Conservation (phyloP, 1,284 basidiomycete genomes). For the Cryptococcus sp. region DNA sequence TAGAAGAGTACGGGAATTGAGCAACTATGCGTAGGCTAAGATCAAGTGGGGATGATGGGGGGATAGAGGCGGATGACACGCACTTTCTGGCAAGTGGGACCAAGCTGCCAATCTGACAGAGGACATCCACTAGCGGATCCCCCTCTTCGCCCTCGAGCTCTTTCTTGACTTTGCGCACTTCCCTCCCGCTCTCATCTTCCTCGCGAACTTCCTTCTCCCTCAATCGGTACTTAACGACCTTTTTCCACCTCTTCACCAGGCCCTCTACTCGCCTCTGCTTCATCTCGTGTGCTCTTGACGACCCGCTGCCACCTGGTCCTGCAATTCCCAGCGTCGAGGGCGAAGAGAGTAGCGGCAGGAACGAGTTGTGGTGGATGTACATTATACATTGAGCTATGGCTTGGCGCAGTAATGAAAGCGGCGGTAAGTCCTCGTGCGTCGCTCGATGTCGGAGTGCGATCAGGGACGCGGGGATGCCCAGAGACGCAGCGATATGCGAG, state of each 20-base stretch:
- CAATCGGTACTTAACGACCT: conserved; percentile 44
- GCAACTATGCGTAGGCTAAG: not conserved
- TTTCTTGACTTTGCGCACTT: conserved; percentile 40
- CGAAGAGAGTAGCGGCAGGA: conserved; percentile 65
- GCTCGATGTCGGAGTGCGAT: conserved; percentile 94
- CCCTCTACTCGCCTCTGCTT: conserved; percentile 59
- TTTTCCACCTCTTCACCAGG: conserved; percentile 46
- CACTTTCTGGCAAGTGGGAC: conserved; percentile 80
- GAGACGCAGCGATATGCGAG: conserved; percentile 78
- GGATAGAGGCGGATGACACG: conserved; percentile 27
- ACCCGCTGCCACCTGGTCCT: not conserved
- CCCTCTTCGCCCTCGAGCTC: conserved; percentile 60
- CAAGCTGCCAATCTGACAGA: conserved; percentile 66
- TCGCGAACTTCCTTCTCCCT: conserved; percentile 71
- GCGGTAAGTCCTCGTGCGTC: conserved; percentile 93
- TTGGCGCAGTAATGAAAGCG: conserved; percentile 73
- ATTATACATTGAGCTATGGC: conserved; percentile 68
- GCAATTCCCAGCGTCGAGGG: conserved; percentile 56
- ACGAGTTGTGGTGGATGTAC: conserved; percentile 69
- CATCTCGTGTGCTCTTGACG: conserved; percentile 54
- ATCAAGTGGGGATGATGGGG: not conserved
- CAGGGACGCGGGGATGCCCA: conserved; percentile 83
- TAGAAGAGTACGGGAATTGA: not conserved
- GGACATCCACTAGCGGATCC: conserved; percentile 66
- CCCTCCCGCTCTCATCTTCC: conserved; percentile 59